Evolutionary conservation across 2,329 filamentous ascomycete species (phyloP).

Genomic region (Sodiomyces alkalinus): DNA sequence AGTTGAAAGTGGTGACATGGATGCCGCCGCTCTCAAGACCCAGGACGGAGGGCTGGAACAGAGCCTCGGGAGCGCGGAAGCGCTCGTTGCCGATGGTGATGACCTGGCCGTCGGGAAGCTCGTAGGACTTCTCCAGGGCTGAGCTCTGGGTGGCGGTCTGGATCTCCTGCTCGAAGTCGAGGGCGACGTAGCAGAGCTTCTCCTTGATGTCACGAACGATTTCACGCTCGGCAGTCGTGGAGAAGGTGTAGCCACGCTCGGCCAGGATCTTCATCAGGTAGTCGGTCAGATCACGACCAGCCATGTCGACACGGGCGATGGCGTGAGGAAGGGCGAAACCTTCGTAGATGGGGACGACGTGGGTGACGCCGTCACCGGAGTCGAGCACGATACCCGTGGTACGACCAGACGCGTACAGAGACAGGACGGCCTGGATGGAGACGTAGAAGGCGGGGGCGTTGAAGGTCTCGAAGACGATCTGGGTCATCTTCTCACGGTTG

Average conservation of each 20-base stretch:
- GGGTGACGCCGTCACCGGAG: conserved; percentile 99
- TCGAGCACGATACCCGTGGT: conserved; percentile 99
- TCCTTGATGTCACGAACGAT: conserved; percentile 99
- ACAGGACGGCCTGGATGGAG: conserved; percentile 98
- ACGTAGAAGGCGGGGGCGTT: conserved; percentile 99
- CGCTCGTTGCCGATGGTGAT: conserved; percentile 99
- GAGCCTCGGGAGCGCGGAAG: conserved; percentile 98
- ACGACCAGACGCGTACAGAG: conserved; percentile 98
- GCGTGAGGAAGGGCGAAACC: conserved; percentile 99
- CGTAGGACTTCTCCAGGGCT: conserved; percentile 98
- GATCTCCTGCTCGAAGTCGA: conserved; percentile 99
- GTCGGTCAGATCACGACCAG: conserved; percentile 98
- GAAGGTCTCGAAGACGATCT: conserved; percentile 99
- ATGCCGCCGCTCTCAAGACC: conserved; percentile 98
- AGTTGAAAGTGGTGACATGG: conserved; percentile 99
- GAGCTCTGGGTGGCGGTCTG: conserved; percentile 99
- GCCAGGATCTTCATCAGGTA: conserved; percentile 99
- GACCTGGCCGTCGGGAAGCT: conserved; percentile 98
- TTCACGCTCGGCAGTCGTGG: conserved; percentile 99
- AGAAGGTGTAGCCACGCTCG: conserved; percentile 99
- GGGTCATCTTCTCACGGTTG: conserved; percentile 99
- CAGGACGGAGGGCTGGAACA: conserved; percentile 97
- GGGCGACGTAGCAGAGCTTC: conserved; percentile 99
- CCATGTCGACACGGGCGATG: conserved; percentile 99
- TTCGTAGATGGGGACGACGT: conserved; percentile 99